These are phyloP conservation scores for Rubus parviflorus DNA, from an alignment of 306 rosid species.

Conservation along the genomic window DNA sequence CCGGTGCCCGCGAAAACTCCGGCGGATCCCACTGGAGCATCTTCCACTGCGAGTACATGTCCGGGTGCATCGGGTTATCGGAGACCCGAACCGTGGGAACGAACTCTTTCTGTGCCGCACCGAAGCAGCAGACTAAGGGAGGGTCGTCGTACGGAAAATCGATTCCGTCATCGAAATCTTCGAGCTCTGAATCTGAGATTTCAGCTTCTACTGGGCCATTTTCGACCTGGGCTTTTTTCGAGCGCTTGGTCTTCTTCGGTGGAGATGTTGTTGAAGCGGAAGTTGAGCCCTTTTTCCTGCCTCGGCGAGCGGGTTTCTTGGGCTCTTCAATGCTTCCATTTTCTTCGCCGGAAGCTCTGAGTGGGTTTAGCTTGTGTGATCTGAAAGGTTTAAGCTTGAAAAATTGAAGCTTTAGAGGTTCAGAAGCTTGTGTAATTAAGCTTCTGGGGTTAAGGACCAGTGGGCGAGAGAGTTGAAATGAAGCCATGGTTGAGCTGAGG, in stretches of 20 bases:
- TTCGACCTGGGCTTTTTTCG: constrained; percentile 33
- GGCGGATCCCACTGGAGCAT: constrained; percentile 99
- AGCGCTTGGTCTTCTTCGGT: constrained; percentile 41
- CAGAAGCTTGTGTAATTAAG: not conserved
- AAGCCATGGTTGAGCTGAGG: constrained; percentile 48
- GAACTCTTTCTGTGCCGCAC: constrained; percentile 76
- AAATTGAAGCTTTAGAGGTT: constrained; percentile 10
- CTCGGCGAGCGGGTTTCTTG: constrained; percentile 56
- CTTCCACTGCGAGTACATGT: constrained; percentile 85
- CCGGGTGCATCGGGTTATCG: constrained; percentile 73
- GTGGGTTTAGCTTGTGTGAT: constrained; percentile 16
- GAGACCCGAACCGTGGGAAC: constrained; percentile 79
- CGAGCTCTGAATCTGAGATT: constrained; percentile 28
- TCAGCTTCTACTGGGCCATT: constrained; percentile 33
- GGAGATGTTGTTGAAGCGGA: constrained; percentile 21
- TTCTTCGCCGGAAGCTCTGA: constrained; percentile 46
- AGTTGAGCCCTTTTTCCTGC: constrained; percentile 50
- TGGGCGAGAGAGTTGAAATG: constrained; percentile 37
- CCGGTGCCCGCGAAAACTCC: constrained; percentile 80
- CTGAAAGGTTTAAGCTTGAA: constrained; percentile 10
- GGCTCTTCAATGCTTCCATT: constrained; percentile 50
- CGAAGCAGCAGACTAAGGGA: constrained; percentile 83
- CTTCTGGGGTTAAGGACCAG: constrained; percentile 17
- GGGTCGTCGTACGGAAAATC: constrained; percentile 69
- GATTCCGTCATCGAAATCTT: constrained; percentile 66